These are phyloP conservation scores for Mycosarcoma mackinlayi DNA, from an alignment of 1,284 basidiomycete genomes.

Conservation along the genomic window DNA sequence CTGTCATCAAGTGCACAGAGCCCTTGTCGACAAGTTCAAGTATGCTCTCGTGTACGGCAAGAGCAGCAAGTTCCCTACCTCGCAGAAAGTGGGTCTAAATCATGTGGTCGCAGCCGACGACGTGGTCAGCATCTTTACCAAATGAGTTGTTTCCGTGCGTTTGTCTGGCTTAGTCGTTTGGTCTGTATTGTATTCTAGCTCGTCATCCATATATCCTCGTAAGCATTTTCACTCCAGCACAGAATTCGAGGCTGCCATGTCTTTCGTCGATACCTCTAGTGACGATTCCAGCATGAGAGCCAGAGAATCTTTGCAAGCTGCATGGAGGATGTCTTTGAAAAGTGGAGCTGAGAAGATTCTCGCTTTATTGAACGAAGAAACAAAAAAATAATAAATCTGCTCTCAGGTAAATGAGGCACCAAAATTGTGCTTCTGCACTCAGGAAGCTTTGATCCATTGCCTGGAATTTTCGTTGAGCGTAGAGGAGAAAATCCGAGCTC, in stretches of 20 bases:
- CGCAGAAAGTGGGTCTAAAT: conserved; percentile 74
- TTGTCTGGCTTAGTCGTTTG: neutral
- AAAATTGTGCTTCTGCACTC: no score
- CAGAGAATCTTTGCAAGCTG: no score
- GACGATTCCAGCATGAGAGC: no score
- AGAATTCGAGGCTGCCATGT: neutral
- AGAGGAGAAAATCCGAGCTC: conserved; percentile 6
- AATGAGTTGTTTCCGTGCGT: conserved; percentile 8
- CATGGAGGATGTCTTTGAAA: no score
- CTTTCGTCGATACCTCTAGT: no score
- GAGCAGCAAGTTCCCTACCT: conserved; percentile 60
- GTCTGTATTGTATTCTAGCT: conserved; percentile 34
- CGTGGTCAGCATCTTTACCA: conserved; percentile 75
- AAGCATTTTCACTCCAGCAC: neutral
- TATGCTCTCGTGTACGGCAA: conserved; percentile 63
- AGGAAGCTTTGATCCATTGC: neutral
- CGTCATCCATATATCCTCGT: conserved; percentile 21
- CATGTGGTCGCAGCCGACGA: conserved; percentile 94
- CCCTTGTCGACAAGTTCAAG: conserved; percentile 81
- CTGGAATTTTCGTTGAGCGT: no score
- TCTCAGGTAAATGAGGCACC: neutral
- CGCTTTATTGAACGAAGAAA: no score
- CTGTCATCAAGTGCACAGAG: conserved; percentile 77
- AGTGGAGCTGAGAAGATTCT: no score
- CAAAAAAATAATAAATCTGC: no score